Evolutionary conservation across 2,329 filamentous ascomycete genomes (phyloP).

Genomic region (Exophiala xenobiotica): DNA sequence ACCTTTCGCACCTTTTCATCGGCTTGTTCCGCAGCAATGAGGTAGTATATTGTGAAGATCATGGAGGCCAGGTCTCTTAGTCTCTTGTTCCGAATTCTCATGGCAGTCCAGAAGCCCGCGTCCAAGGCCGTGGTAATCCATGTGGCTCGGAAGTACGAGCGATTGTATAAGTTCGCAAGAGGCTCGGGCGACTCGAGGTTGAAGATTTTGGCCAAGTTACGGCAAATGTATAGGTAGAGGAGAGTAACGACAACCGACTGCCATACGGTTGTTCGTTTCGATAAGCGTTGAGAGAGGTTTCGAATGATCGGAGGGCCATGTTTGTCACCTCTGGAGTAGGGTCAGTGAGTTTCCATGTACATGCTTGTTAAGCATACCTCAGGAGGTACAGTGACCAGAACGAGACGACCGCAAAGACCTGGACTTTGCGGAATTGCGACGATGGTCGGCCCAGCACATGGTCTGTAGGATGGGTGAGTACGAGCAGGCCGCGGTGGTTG

Average conservation of each 20-base stretch:
- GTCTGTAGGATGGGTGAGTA: constrained; percentile 50
- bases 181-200: constrained; percentile 91
- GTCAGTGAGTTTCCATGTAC: constrained; percentile 25
- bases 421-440: constrained; percentile 84
- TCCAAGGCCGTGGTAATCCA: constrained; percentile 95
- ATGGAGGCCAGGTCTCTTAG: constrained; percentile 79
- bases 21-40: constrained; percentile 87
- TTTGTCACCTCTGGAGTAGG: constrained; percentile 65
- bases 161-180: constrained; percentile 87
- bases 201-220: constrained; percentile 90
- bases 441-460: constrained; percentile 91
- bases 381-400: constrained; percentile 88
- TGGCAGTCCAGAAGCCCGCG: constrained; percentile 97
- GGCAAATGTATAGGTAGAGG: constrained; percentile 84
- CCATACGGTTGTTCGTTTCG: constrained; percentile 76
- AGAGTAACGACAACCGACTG: constrained; percentile 84
- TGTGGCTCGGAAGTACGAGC: constrained; percentile 90
- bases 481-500: too few species aligned
- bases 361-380: constrained; percentile 54
- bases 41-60: constrained; percentile 83
- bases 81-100: constrained; percentile 81
- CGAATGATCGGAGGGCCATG: constrained; percentile 82
- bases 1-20: constrained; percentile 96
- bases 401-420: constrained; percentile 84
- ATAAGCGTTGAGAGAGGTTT: constrained; percentile 68